Conservation (phyloP, 2,329 filamentous ascomycete genomes). For the Colletotrichum melonis region DNA sequence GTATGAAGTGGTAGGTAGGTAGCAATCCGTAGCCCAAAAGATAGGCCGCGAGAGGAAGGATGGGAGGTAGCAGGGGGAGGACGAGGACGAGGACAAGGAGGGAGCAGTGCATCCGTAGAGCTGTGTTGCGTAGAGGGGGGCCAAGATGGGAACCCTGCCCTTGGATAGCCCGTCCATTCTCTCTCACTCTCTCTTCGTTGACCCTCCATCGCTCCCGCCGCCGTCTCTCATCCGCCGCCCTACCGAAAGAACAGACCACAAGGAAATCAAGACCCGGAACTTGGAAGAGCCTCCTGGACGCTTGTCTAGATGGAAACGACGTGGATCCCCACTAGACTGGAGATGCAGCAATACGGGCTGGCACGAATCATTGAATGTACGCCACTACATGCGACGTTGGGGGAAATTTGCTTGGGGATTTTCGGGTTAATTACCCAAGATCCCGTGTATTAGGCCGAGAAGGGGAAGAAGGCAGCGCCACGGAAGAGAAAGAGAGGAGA, state of each 20-base stretch:
- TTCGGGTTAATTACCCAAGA: constrained; percentile 18
- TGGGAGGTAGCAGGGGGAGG: background rate
- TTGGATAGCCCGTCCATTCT: background rate
- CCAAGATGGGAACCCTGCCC: constrained; percentile 10
- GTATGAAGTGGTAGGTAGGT: background rate
- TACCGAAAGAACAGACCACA: background rate
- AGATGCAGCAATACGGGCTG: constrained; percentile 8
- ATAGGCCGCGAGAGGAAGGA: background rate
- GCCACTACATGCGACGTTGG: constrained; percentile 18
- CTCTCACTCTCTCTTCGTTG: background rate
- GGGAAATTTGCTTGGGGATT: constrained; percentile 16
- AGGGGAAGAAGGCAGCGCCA: background rate
- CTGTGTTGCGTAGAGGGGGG: background rate
- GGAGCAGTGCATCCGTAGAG: too few relatives aligned
- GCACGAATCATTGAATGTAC: constrained; percentile 17
- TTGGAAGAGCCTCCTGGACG: background rate
- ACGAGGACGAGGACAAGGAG: too few relatives aligned
- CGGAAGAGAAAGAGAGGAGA: too few relatives aligned
- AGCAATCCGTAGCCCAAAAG: background rate
- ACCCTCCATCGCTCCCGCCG: constrained; percentile 1
- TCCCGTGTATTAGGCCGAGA: constrained; percentile 15
- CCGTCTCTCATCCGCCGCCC: constrained; percentile 18
- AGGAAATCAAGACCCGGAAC: background rate
- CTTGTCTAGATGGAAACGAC: background rate
- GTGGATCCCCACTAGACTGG: background rate